phyloP scores from a whole-genome alignment of 2,329 filamentous ascomycete genomes.

The Hypoxylon sp. region DNA sequence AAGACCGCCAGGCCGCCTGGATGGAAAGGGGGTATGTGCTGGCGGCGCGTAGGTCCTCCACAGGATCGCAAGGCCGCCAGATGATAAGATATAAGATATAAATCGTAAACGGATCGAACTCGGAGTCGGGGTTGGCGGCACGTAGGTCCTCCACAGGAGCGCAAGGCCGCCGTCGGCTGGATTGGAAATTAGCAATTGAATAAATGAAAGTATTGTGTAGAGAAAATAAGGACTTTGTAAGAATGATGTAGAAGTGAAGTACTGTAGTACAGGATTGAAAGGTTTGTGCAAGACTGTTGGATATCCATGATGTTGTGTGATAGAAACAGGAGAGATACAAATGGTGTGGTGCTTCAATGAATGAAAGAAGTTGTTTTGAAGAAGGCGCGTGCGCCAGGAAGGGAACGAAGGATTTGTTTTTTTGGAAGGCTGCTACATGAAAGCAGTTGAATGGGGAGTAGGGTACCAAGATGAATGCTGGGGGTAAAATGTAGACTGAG shows the following conservation, averaged over 20 bases:
- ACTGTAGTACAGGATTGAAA: neutral
- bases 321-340: neutral
- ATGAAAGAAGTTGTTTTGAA: neutral
- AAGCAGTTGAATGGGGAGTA: neutral
- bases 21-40: constrained; percentile 9
- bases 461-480: neutral
- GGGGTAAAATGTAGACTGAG: neutral
- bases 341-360: neutral
- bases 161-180: neutral
- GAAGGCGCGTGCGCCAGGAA: neutral
- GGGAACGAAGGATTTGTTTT: neutral
- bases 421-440: neutral
- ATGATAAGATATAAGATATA: too few species aligned
- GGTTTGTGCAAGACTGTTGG: neutral
- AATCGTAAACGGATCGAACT: neutral
- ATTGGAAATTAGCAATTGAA: neutral
- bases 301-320: neutral
- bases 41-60: neutral
- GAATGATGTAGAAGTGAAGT: neutral
- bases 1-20: constrained; percentile 21
- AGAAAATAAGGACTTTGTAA: neutral
- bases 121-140: neutral
- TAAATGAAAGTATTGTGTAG: neutral
- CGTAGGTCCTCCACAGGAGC: neutral
- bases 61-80: neutral